Evolutionary conservation across 2,329 filamentous ascomycete species (phyloP).

Genomic region (Pseudocercospora fuligena): DNA sequence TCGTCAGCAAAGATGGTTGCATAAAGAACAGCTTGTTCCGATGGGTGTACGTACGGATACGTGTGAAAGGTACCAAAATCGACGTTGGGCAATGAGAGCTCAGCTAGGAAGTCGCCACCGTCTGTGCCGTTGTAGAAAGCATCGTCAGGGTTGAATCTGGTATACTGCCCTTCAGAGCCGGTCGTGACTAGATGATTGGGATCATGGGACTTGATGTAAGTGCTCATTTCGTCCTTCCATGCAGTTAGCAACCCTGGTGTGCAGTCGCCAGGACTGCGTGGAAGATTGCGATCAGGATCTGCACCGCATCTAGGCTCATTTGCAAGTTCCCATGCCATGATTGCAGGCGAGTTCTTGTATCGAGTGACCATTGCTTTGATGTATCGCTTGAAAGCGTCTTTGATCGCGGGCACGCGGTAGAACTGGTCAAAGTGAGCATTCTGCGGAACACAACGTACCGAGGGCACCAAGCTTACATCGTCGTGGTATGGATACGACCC

Average conservation of each 20-base stretch:
- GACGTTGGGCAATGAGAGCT: slow-evolving; percentile 54
- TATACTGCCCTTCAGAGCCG: slow-evolving; percentile 52
- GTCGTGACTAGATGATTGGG: slow-evolving; percentile 59
- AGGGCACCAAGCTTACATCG: slow-evolving; percentile 41
- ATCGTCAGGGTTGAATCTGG: slow-evolving; percentile 2
- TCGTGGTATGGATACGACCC: slow-evolving; percentile 53
- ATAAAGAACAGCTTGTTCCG: background rate
- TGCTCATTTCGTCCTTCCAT: slow-evolving; percentile 61
- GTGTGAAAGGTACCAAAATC: slow-evolving; percentile 63
- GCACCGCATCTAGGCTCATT: slow-evolving; percentile 13
- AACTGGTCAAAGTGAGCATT: slow-evolving; percentile 21
- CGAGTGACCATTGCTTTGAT: slow-evolving; percentile 63
- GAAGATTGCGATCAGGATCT: slow-evolving; percentile 57
- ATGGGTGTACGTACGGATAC: slow-evolving; percentile 48
- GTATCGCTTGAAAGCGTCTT: slow-evolving; percentile 64
- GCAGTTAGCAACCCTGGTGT: slow-evolving; percentile 49
- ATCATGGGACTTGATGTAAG: slow-evolving; percentile 60
- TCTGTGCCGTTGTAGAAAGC: slow-evolving; percentile 49
- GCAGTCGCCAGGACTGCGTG: slow-evolving; percentile 55
- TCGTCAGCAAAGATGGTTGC: background rate
- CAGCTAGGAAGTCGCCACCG: slow-evolving; percentile 60
- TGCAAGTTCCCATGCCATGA: slow-evolving; percentile 71
- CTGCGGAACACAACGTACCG: background rate
- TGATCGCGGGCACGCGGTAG: slow-evolving; percentile 35
- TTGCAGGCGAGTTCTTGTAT: slow-evolving; percentile 62